A percentile compares a stretch with the other conserved stretches of the same genome.
These are phyloP conservation scores for Chlorella sp. DNA, from an alignment of 139 green algal genomes.

Conservation along the genomic window DNA sequence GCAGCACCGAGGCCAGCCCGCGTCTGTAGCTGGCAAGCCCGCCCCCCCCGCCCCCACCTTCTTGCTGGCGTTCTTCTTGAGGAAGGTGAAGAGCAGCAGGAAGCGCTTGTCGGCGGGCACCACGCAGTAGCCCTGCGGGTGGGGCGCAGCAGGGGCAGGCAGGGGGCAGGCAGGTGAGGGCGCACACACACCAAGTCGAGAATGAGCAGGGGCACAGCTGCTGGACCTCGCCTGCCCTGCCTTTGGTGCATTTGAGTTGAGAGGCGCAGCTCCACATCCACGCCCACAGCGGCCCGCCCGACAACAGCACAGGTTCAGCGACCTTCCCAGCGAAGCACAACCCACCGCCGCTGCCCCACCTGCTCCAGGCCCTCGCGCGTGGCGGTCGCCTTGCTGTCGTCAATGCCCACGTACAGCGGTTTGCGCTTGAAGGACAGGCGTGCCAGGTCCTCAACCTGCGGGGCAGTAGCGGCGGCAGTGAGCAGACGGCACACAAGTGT, in stretches of 20 bases:
- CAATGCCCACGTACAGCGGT: conserved; percentile 97
- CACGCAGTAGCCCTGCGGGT: conserved; percentile 92
- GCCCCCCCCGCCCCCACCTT: conserved; percentile 72
- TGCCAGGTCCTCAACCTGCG: conserved; percentile 95
- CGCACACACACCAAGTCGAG: too few species aligned
- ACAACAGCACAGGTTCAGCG: too few species aligned
- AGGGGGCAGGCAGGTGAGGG: too few species aligned
- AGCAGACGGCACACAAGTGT: too few species aligned
- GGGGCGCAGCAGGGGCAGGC: background rate
- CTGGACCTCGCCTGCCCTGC: too few species aligned
- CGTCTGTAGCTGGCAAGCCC: background rate
- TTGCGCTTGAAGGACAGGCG: conserved; percentile 92
- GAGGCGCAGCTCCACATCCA: too few species aligned
- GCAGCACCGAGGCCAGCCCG: background rate
- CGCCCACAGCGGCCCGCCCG: too few species aligned
- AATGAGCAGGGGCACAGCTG: too few species aligned
- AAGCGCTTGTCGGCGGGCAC: conserved; percentile 91
- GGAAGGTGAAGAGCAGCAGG: conserved; percentile 98
- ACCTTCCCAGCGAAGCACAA: too few species aligned
- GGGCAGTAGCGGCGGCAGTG: background rate
- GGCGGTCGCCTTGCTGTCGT: conserved; percentile 75
- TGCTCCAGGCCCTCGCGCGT: conserved; percentile 92
- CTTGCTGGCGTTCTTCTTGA: conserved; percentile 98
- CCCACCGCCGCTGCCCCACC: background rate
- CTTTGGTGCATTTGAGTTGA: too few species aligned